Percentiles rank a stretch among this genome's conserved stretches.
Evolutionary conservation across 371 early-diverging fungal species (phyloP).

Genomic region (Catenaria anguillulae): DNA sequence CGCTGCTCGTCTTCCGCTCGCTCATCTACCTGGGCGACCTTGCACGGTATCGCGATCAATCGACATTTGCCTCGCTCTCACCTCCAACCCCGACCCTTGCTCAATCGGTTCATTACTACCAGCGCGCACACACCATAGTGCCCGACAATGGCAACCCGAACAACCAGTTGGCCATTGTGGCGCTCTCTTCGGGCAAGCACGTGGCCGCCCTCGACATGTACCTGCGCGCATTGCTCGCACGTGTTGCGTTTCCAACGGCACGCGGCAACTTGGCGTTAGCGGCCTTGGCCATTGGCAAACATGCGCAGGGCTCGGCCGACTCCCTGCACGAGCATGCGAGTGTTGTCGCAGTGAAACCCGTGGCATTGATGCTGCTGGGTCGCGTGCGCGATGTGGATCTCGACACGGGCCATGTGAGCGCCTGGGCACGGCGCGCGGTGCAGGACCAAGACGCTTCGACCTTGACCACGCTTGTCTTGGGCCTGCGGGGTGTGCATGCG

Average conservation of each 20-base stretch:
- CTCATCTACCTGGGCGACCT: constrained; percentile 43
- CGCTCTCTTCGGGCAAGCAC: constrained; percentile 21
- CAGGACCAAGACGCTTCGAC: too few relatives aligned
- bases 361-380: too few relatives aligned
- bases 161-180: constrained; percentile 45
- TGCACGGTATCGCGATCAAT: constrained; percentile 38
- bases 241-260: constrained; percentile 23
- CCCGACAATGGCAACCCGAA: constrained; percentile 41
- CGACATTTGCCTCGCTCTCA: not conserved
- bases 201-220: constrained; percentile 26
- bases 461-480: too few relatives aligned
- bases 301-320: too few relatives aligned
- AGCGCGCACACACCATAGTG: constrained; percentile 29
- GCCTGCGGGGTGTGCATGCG: too few relatives aligned
- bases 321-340: too few relatives aligned
- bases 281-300: constrained; percentile 14
- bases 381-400: too few relatives aligned
- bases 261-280: constrained; percentile 22
- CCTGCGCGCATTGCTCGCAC: constrained; percentile 25
- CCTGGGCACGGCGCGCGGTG: too few relatives aligned
- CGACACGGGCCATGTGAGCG: too few relatives aligned
- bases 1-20: constrained; percentile 29
- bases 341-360: too few relatives aligned
- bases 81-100: constrained; percentile 23
- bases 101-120: constrained; percentile 34